Percentiles rank a stretch among this genome's conserved stretches.
phyloP scores from a whole-genome alignment of 148 eudicot species.

The Diospyros lotus region DNA sequence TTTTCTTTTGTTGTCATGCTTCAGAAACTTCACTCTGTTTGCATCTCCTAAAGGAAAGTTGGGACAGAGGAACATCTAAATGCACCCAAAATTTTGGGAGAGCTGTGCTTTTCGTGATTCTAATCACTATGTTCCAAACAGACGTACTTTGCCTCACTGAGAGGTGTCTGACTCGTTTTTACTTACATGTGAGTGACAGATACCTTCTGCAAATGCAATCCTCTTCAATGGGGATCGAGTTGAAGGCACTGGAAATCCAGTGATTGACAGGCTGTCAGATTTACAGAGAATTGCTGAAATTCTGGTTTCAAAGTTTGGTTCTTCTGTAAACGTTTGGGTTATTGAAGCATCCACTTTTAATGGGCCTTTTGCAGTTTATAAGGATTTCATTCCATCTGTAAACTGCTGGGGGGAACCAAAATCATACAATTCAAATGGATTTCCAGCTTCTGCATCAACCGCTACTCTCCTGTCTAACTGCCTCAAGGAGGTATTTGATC shows the following conservation, averaged over 20 bases:
- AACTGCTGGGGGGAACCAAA: conserved; percentile 75
- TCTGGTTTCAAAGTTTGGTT: conserved; percentile 66
- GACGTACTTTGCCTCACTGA: not conserved
- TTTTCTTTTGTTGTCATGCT: not conserved
- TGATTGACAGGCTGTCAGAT: conserved; percentile 72
- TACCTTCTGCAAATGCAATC: conserved; percentile 77
- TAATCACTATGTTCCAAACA: not conserved
- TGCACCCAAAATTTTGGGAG: too few species aligned
- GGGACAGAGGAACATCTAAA: not conserved
- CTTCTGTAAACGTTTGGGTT: conserved; percentile 68
- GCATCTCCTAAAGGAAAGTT: not conserved
- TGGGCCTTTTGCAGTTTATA: conserved; percentile 84
- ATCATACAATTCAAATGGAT: conserved; percentile 51
- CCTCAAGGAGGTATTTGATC: conserved; percentile 50
- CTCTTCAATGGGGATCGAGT: conserved; percentile 82
- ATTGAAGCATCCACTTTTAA: conserved; percentile 77
- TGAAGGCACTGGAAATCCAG: conserved; percentile 73
- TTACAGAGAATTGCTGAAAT: conserved; percentile 57
- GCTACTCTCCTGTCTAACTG: conserved; percentile 53
- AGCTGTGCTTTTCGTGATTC: not conserved
- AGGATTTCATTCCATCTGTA: conserved; percentile 56
- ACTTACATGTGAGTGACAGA: conserved; percentile 29
- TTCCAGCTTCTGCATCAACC: conserved; percentile 66
- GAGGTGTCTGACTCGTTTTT: not conserved
- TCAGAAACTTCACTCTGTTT: not conserved